A percentile compares a stretch with the other conserved stretches of the same genome.
Evolutionary conservation across 108 stramenopile species (phyloP).

Genomic region (Skeletonema menzelii): DNA sequence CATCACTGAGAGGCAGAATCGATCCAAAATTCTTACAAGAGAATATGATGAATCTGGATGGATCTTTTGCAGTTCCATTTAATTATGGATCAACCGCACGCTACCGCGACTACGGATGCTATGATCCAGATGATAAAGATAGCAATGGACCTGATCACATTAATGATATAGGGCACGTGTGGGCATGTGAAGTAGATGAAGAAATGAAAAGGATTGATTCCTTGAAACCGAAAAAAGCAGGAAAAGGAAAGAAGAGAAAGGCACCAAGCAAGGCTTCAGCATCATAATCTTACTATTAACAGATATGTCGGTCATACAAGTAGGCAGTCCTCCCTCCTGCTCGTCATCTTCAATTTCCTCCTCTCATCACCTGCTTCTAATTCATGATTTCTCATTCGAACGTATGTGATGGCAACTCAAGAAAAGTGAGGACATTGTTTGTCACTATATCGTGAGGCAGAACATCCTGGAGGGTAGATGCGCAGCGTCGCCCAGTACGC

Average conservation of each 20-base stretch:
- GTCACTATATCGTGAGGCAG: too few relatives aligned
- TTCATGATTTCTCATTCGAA: too few relatives aligned
- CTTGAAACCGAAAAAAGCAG: background rate
- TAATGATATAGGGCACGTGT: background rate
- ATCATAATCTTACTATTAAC: too few relatives aligned
- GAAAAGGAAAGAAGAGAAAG: constrained; percentile 1
- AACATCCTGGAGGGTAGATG: too few relatives aligned
- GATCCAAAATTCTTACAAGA: background rate
- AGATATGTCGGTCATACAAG: too few relatives aligned
- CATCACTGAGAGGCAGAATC: background rate
- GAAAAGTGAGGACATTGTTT: too few relatives aligned
- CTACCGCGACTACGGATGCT: too few relatives aligned
- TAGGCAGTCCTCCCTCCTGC: too few relatives aligned
- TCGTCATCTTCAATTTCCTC: too few relatives aligned
- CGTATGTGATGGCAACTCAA: too few relatives aligned
- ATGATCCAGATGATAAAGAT: background rate
- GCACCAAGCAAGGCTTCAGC: background rate
- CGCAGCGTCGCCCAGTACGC: too few relatives aligned
- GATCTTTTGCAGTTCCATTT: background rate
- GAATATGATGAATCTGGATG: background rate
- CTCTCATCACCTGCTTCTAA: too few relatives aligned
- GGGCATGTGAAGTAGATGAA: background rate
- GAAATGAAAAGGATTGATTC: background rate
- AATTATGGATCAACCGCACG: background rate
- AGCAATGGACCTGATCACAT: background rate